phyloP scores from a whole-genome alignment of 164 flowering plant species.

The Magnolia sinica region DNA sequence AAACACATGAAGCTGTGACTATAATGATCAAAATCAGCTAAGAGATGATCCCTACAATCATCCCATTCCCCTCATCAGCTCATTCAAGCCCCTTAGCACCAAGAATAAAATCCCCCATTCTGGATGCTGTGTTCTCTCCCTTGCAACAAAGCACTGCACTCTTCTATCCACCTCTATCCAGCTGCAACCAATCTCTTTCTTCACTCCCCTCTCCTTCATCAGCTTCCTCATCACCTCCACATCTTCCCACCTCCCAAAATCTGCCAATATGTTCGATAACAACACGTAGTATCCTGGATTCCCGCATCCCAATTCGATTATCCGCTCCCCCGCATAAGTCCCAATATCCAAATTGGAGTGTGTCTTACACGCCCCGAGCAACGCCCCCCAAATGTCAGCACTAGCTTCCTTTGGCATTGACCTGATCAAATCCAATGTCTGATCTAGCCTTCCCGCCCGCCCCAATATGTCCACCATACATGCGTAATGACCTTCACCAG shows the following conservation, averaged over 20 bases:
- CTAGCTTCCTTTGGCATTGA: constrained; percentile 18
- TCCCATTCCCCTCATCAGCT: constrained; percentile 16
- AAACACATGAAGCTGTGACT: too few species aligned
- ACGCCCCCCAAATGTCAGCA: constrained; percentile 26
- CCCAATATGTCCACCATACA: constrained; percentile 32
- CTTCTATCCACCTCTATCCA: constrained; percentile 26
- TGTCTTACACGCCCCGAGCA: constrained; percentile 27
- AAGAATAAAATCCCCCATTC: constrained; percentile 19
- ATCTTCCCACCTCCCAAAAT: constrained; percentile 29
- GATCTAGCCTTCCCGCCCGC: constrained; percentile 22
- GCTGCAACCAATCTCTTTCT: constrained; percentile 26
- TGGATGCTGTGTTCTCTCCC: constrained; percentile 18
- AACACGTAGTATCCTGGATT: constrained; percentile 28
- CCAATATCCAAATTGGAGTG: constrained; percentile 24
- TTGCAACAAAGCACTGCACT: constrained; percentile 19
- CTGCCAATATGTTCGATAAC: constrained; percentile 28
- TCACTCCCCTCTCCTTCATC: constrained; percentile 24
- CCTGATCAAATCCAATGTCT: constrained; percentile 24
- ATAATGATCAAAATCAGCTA: background rate
- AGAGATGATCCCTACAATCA: background rate
- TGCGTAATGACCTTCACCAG: constrained; percentile 25
- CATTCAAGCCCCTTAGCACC: constrained; percentile 12
- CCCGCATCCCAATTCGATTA: constrained; percentile 20
- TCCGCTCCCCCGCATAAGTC: constrained; percentile 15
- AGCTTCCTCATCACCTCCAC: constrained; percentile 29